Conservation (phyloP, 2,329 filamentous ascomycete genomes). For the Botrytis fragariae region DNA sequence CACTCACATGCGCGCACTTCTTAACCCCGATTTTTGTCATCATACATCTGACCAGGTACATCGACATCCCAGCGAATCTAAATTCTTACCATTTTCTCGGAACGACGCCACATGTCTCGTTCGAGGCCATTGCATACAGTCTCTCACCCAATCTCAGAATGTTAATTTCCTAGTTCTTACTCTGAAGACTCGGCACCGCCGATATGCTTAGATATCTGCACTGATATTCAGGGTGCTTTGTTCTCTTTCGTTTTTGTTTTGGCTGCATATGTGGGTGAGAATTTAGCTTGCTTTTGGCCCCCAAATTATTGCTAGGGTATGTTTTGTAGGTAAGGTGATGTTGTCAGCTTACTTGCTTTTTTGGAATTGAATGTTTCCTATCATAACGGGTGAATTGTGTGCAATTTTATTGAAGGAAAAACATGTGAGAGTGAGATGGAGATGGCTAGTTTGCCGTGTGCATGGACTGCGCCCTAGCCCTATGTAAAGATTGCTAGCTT, state of each 20-base stretch:
- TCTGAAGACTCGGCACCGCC: background rate
- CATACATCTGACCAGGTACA: background rate
- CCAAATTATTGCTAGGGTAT: background rate
- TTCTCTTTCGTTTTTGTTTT: background rate
- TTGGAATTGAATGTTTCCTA: background rate
- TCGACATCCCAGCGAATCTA: background rate
- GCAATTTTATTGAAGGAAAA: background rate
- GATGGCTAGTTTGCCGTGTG: background rate
- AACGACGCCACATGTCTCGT: background rate
- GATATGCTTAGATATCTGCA: background rate
- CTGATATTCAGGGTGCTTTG: background rate
- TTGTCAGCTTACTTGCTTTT: background rate
- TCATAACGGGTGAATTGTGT: background rate
- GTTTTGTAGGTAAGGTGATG: background rate
- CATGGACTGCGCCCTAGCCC: slow-evolving; percentile 2
- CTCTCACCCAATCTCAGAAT: background rate
- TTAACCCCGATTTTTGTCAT: background rate
- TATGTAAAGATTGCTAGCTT: background rate
- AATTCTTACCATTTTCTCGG: background rate
- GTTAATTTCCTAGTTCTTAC: background rate
- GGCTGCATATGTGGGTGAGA: background rate
- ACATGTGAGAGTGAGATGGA: background rate
- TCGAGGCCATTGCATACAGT: background rate
- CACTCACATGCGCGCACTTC: background rate
- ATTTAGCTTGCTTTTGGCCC: background rate